Conservation (phyloP, 78 protist species). For the Dictyostelium firmibasis region DNA sequence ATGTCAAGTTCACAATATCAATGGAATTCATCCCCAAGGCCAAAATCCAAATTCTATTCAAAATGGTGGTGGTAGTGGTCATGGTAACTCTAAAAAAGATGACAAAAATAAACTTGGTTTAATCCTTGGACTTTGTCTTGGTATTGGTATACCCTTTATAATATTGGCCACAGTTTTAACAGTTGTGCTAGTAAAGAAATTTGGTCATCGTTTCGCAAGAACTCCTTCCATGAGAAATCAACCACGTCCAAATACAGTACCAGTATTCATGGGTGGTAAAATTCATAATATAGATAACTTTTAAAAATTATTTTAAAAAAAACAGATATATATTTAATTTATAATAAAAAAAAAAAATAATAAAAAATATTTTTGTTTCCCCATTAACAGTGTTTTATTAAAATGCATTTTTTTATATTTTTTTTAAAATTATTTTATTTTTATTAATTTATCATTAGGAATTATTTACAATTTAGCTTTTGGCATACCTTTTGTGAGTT, state of each 20-base stretch:
- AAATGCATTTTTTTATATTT: too few relatives aligned
- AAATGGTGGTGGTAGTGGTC: not conserved
- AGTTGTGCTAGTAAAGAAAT: slow-evolving; percentile 6
- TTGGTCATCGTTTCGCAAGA: not conserved
- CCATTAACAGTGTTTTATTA: too few relatives aligned
- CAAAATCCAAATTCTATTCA: not conserved
- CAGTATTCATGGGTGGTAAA: slow-evolving; percentile 67
- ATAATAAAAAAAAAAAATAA: not conserved
- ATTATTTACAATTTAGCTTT: slow-evolving; percentile 36
- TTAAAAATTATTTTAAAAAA: slow-evolving; percentile 7
- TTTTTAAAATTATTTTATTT: not conserved
- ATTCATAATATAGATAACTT: slow-evolving; percentile 40
- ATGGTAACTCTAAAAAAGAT: not conserved
- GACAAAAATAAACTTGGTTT: not conserved
- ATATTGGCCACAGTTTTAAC: not conserved
- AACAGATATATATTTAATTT: not conserved
- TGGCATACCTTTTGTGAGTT: slow-evolving; percentile 30
- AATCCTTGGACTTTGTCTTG: slow-evolving; percentile 21
- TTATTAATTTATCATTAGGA: not conserved
- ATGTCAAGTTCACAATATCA: slow-evolving; percentile 23
- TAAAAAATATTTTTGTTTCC: too few relatives aligned
- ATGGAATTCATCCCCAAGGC: not conserved
- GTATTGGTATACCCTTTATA: slow-evolving; percentile 55
- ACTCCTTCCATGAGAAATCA: not conserved
- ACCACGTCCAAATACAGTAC: slow-evolving; percentile 45